Base-by-base conservation (phyloP, 1,284 basidiomycete species). In the Mycena sp. region DNA sequence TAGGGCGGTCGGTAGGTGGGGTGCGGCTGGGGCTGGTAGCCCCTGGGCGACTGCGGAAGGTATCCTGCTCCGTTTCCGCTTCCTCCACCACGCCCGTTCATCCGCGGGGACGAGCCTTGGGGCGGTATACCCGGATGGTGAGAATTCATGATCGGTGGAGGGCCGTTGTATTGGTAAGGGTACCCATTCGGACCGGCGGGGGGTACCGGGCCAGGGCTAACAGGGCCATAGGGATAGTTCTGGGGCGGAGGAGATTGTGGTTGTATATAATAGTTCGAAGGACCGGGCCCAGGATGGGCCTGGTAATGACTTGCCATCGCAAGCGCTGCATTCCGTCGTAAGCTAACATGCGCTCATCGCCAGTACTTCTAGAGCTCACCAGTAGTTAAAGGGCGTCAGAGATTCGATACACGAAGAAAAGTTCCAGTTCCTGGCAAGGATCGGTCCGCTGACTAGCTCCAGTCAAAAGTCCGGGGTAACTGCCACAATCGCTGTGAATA, bases 291-390 rank as follows among this genome's bases (percentile, higher is more conserved):
- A 14, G 46, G 11, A 9, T 44, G 49, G 28, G 49, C 21, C 57
- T 59, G 48, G 49, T 58, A 59, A 44, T 41, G 56, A 28, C 40
- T 58, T 52, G 57, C 57, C 49, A 59, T 59, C 32, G 41, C 56
- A 58, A 49, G 46, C 14, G 32, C 32, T 35, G 14, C 32, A 35
- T n/a, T n/a, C n/a, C n/a, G n/a, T n/a, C n/a, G n/a, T n/a, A n/a
- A n/a, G n/a, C n/a, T n/a, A n/a, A n/a, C n/a, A n/a, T n/a, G n/a
- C n/a, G n/a, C n/a, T n/a, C n/a, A n/a, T n/a, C n/a, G n/a, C n/a
- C n/a, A n/a, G n/a, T n/a, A n/a, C n/a, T n/a, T n/a, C n/a, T n/a
- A n/a, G n/a, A n/a, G n/a, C n/a, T n/a, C n/a, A n/a, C n/a, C n/a
- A n/a, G n/a, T n/a, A n/a, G n/a, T n/a, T n/a, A n/a, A n/a, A n/a